Evolutionary conservation across 306 rosid genomes (phyloP), one percentile per base, ranked within the genome.

Genomic region (Nissolia schottii): DNA sequence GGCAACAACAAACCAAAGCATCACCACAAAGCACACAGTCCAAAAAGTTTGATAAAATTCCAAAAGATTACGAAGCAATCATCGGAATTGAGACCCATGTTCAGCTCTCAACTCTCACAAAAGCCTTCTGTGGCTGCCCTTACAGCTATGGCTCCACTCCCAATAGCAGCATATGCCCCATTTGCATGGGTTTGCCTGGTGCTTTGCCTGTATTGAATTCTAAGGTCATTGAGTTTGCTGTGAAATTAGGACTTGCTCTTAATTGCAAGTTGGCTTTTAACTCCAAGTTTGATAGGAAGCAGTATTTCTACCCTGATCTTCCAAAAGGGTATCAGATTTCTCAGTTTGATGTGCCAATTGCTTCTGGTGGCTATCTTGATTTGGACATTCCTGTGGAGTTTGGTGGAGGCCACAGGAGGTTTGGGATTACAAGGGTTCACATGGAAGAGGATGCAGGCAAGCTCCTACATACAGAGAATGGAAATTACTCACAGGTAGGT

Each of bases 391-490:
- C 96, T 0, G 46, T 89, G 64, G 97, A 87, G 77, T 89, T 72
- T 85, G 98, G 98, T 45, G 97, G 98, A 2, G 96, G 97, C 63
- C 97, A 87, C 74, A 87, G 83, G 84, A 86, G 80, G 71, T 91
- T 94, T 79, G 98, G 98, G 65, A 79, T 94, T 78, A 91, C 98
- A 31, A 91, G 98, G 83, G 98, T 94, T 77, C 98, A 94, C 81
- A 91, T 94, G 96, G 97, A 94, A 86, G 98, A 94, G 87, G 97
- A 94, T 87, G 98, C 97, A 0, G 98, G 97, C 67, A 94, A 94
- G 85, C 81, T 94, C 54, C 77, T 94, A 38, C 98, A 94, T 78
- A 82, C 96, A 6, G 98, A 94, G 7, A 86, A 64, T 74, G 97
- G 89, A 69, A 85, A 83, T 82, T 71, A 82, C 81, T 89, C 98